phyloP scores from a whole-genome alignment of 768 basidiomycete genomes.

The Hemileccinum rubropunctum region DNA sequence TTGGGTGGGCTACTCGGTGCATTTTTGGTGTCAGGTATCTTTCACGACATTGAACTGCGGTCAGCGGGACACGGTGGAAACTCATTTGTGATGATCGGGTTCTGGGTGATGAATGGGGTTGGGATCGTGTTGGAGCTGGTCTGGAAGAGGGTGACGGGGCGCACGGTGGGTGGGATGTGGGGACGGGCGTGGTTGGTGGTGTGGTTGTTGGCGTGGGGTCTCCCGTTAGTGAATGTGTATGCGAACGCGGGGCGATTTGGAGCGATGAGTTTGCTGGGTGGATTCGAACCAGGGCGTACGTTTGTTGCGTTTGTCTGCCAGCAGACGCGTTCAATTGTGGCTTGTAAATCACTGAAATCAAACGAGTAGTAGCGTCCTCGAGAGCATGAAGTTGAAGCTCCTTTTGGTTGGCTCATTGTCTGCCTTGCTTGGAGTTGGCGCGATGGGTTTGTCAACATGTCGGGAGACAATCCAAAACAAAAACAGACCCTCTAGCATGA shows the following conservation, averaged over 20 bases:
- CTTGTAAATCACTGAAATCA: too few relatives aligned
- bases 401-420: constrained; percentile 33
- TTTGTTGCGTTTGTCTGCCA: constrained; percentile 27
- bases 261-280: constrained; percentile 7
- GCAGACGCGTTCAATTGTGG: too few relatives aligned
- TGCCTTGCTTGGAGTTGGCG: constrained; percentile 45
- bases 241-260: constrained; percentile 15
- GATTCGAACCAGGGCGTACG: constrained; percentile 11
- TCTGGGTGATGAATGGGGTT: constrained; percentile 57
- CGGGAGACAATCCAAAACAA: constrained; percentile 16
- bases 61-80: constrained; percentile 50
- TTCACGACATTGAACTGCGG: constrained; percentile 57
- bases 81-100: constrained; percentile 38
- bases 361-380: too few relatives aligned
- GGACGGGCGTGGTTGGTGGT: constrained; percentile 51
- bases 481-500: too few relatives aligned
- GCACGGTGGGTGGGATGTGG: constrained; percentile 40
- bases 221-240: constrained; percentile 42
- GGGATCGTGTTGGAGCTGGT: constrained; percentile 50
- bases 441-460: constrained; percentile 26
- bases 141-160: constrained; percentile 43
- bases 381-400: too few relatives aligned
- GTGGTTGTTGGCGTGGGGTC: constrained; percentile 50
- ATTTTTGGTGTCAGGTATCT: constrained; percentile 55
- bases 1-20: constrained; percentile 51